Evolutionary conservation across 2,329 filamentous ascomycete species (phyloP), one percentile per base, ranked within the genome.

Genomic region (Metarhizium rileyi): DNA sequence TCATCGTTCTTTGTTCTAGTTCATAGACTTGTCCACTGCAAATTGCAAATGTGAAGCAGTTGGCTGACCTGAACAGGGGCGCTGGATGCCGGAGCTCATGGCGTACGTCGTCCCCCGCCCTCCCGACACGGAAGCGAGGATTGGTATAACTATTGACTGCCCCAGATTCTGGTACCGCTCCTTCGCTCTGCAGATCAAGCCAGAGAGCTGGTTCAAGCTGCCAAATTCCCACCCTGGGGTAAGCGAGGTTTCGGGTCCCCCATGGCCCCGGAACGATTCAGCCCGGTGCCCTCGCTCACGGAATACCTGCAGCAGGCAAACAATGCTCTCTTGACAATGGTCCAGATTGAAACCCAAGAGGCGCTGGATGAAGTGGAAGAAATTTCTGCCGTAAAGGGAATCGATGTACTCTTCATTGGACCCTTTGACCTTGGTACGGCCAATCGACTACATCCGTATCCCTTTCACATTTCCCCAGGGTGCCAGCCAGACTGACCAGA

Each of bases 281-380:
- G 61, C 22, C 70, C 71, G 47, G 66, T 67, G 16, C 65, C 72
- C 9, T 69, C 63, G 5, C 70, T 71, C 20, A 70, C 70, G 3
- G 69, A 75, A 48, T 77, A 77, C 52, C 68, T 77, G 56, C 66
- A 71, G 52, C 66, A 71, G 38, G 74, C 74, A 42, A 76, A 77
- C 52, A 66, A 75, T 48, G 56, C 63, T 27, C 69, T 85, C 22
- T 61, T 85, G 51, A 83, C 78, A 16, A 81, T 84, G 66, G 78
- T 84, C 10, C 82, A 85, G 62, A 84, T 86, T 47, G 82, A 86
- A 66, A 84, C 82, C 0, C 68, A 70, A 52, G 80, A 83, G 60
- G 81, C 81, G 1, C 66, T 85, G 14, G 74, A 79, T 1, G 65
- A 66, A 12, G 74, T 84, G 1, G 80, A 84, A 30, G 77, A 76